A percentile compares a stretch with the other conserved stretches of the same genome.
These are phyloP conservation scores for Plectosphaerella plurivora DNA, from an alignment of 2,329 filamentous ascomycete genomes.

Conservation along the genomic window DNA sequence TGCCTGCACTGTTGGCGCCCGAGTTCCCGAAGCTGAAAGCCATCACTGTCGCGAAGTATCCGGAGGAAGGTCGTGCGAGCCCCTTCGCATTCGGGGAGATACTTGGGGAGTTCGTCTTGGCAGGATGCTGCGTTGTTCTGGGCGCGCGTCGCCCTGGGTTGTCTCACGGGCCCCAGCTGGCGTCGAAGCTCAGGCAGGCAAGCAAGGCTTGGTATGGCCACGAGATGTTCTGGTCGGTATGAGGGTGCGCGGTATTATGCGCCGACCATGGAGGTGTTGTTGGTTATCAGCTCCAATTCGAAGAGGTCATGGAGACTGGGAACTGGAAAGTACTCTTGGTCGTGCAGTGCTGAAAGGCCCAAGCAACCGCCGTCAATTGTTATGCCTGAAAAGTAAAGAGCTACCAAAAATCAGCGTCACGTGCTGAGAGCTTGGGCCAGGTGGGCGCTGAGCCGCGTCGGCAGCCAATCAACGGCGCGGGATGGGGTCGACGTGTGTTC, in stretches of 20 bases:
- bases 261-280: too few relatives aligned
- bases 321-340: not conserved
- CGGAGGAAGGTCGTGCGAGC: slow-evolving; percentile 11
- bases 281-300: too few relatives aligned
- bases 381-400: not conserved
- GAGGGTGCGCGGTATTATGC: not conserved
- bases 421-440: slow-evolving; percentile 16
- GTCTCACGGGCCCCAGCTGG: not conserved
- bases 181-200: slow-evolving; percentile 8
- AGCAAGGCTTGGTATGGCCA: not conserved
- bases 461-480: slow-evolving; percentile 1
- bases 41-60: slow-evolving; percentile 45
- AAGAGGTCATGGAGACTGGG: too few relatives aligned
- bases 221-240: not conserved
- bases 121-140: not conserved
- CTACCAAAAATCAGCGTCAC: slow-evolving; percentile 14
- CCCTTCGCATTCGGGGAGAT: slow-evolving; percentile 17
- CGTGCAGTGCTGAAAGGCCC: not conserved
- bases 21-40: slow-evolving; percentile 58
- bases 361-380: not conserved
- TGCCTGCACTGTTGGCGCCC: slow-evolving; percentile 36
- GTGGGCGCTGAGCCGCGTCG: not conserved
- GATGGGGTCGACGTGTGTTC: not conserved
- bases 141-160: slow-evolving; percentile 13
- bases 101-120: slow-evolving; percentile 6